Percentiles rank a stretch among this genome's conserved stretches.
These are phyloP conservation scores for Saccharomycopsis schoenii DNA, from an alignment of 805 yeast genomes.

Conservation along the genomic window DNA sequence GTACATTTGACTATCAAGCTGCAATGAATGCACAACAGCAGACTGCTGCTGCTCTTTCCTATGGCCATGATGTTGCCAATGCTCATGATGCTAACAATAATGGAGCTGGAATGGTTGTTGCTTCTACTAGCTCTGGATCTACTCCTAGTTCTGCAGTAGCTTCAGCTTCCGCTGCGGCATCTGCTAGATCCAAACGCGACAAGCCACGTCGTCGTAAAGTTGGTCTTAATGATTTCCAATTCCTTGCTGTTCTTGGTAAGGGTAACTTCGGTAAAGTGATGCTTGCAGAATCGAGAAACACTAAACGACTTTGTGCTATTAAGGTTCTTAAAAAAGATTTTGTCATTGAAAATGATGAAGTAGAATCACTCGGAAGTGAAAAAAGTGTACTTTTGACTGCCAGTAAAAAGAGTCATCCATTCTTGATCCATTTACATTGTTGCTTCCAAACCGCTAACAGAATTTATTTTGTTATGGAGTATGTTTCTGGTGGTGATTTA, in stretches of 20 bases:
- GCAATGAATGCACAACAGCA: not conserved
- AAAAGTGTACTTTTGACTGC: constrained; percentile 66
- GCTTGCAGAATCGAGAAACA: constrained; percentile 87
- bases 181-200: not conserved
- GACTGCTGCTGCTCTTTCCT: not conserved
- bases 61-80: not conserved
- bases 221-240: constrained; percentile 91
- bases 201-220: constrained; percentile 48
- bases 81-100: not conserved
- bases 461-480: constrained; percentile 97
- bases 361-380: constrained; percentile 89
- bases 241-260: constrained; percentile 90
- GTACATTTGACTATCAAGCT: constrained; percentile 3
- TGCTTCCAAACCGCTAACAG: constrained; percentile 98
- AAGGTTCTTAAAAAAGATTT: constrained; percentile 94
- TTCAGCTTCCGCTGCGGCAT: not conserved
- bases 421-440: constrained; percentile 80
- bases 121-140: not conserved
- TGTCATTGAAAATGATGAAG: constrained; percentile 91
- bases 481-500: constrained; percentile 93
- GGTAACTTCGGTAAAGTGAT: constrained; percentile 98
- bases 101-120: not conserved
- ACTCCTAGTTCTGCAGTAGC: not conserved
- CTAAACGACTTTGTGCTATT: constrained; percentile 80
- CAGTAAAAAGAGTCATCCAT: constrained; percentile 85